Evolutionary conservation across 331 rosid species (phyloP).

Genomic region (Malus hybrid): DNA sequence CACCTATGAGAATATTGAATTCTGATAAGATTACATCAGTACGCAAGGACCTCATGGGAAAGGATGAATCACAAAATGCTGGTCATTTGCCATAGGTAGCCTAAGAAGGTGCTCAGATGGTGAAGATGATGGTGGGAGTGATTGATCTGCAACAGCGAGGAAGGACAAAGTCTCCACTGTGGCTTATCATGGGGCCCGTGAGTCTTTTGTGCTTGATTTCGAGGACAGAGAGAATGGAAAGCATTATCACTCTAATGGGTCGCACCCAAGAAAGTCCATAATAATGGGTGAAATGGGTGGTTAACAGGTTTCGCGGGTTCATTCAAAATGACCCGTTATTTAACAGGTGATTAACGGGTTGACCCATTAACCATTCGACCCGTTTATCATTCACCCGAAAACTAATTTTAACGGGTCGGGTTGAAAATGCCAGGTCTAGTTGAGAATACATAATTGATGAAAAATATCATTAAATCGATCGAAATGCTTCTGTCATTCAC

Average conservation of each 20-base stretch:
- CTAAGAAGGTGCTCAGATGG: constrained; percentile 55
- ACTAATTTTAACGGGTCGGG: no score
- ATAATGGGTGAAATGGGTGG: no score
- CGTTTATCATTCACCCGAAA: no score
- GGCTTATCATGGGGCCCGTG: constrained; percentile 33
- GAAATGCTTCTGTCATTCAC: no score
- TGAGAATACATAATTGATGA: no score
- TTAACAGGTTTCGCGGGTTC: no score
- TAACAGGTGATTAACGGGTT: no score
- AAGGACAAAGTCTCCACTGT: constrained; percentile 38
- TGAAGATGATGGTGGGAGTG: constrained; percentile 61
- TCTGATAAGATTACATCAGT: constrained; percentile 38
- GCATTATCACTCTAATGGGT: constrained; percentile 32
- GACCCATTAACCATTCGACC: no score
- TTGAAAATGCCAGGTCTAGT: no score
- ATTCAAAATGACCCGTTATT: no score
- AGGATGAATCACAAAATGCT: constrained; percentile 45
- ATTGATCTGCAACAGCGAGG: constrained; percentile 50
- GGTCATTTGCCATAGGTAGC: constrained; percentile 31
- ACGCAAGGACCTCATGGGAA: constrained; percentile 33
- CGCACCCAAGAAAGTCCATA: constrained; percentile 39
- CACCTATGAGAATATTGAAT: constrained; percentile 76
- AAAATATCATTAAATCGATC: no score
- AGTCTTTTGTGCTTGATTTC: constrained; percentile 29
- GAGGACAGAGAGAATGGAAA: constrained; percentile 38